phyloP scores from a whole-genome alignment of 2,329 filamentous ascomycete genomes.

The Ramularia endophylla region DNA sequence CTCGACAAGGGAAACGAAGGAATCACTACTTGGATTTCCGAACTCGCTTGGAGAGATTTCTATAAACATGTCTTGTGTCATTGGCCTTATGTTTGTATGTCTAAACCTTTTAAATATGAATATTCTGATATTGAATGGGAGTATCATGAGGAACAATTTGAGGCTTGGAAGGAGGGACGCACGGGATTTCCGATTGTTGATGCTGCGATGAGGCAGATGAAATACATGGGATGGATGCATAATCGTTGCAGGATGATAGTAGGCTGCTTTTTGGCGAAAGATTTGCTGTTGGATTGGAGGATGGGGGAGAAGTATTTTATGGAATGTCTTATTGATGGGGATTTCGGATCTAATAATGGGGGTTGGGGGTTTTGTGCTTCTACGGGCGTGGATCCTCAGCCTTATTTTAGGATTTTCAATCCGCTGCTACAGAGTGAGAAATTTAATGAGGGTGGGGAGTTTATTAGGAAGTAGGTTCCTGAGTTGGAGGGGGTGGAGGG shows the following conservation, averaged over 20 bases:
- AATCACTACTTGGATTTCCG: slow-evolving; percentile 69
- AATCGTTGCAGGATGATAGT: slow-evolving; percentile 82
- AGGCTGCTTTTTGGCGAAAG: slow-evolving; percentile 73
- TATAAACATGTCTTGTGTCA: slow-evolving; percentile 79
- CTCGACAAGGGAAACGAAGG: slow-evolving; percentile 62
- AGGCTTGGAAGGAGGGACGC: slow-evolving; percentile 65
- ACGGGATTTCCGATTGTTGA: slow-evolving; percentile 83
- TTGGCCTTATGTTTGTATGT: slow-evolving; percentile 80
- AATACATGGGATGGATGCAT: slow-evolving; percentile 68
- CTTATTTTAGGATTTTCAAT: slow-evolving; percentile 89
- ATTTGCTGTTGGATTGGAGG: slow-evolving; percentile 77
- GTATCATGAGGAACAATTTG: slow-evolving; percentile 62
- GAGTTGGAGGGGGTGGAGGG: slow-evolving; percentile 61
- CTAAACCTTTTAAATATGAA: slow-evolving; percentile 74
- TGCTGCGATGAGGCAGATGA: slow-evolving; percentile 76
- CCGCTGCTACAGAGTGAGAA: slow-evolving; percentile 78
- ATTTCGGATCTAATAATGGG: slow-evolving; percentile 73
- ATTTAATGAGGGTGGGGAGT: slow-evolving; percentile 72
- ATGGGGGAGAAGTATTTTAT: slow-evolving; percentile 79
- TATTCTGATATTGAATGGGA: slow-evolving; percentile 81
- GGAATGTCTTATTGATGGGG: slow-evolving; percentile 71
- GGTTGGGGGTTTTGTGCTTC: slow-evolving; percentile 62
- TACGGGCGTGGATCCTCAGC: slow-evolving; percentile 76
- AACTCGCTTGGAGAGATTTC: slow-evolving; percentile 82
- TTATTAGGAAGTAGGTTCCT: slow-evolving; percentile 76